A percentile compares a stretch with the other conserved stretches of the same genome.
These are phyloP conservation scores for Daldinia eschscholtzii DNA, from an alignment of 2,329 filamentous ascomycete species.

Conservation along the genomic window DNA sequence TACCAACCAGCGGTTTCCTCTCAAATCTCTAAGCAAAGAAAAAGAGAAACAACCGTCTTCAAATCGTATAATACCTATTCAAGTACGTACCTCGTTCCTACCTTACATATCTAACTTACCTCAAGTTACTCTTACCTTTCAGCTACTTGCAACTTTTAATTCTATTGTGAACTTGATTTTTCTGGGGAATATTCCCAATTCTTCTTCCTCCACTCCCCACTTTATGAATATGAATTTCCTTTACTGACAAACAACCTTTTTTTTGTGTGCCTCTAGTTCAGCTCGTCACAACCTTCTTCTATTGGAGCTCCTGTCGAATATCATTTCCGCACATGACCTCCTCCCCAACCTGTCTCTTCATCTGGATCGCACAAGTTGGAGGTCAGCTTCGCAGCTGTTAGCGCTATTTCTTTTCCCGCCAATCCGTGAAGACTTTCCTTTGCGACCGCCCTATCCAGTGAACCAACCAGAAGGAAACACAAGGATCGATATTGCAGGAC, in stretches of 20 bases:
- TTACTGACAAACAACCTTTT: slow-evolving; percentile 14
- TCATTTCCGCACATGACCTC: slow-evolving; percentile 32
- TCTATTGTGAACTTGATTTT: no score
- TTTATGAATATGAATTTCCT: slow-evolving; percentile 5
- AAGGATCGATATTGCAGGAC: slow-evolving; percentile 43
- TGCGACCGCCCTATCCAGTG: slow-evolving; percentile 22
- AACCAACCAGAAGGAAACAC: slow-evolving; percentile 42
- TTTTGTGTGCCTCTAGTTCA: slow-evolving; percentile 7
- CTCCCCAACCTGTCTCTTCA: slow-evolving; percentile 22
- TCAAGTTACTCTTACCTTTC: background rate
- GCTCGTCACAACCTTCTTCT: background rate
- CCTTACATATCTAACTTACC: background rate
- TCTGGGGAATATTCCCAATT: background rate
- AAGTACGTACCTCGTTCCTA: slow-evolving; percentile 6
- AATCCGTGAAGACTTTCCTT: slow-evolving; percentile 33
- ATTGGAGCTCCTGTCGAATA: slow-evolving; percentile 8
- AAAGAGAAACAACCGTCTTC: slow-evolving; percentile 11
- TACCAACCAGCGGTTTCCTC: slow-evolving; percentile 11
- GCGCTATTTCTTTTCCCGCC: slow-evolving; percentile 39
- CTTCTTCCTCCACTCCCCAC: background rate
- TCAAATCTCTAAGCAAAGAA: slow-evolving; percentile 24
- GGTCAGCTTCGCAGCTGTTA: slow-evolving; percentile 40
- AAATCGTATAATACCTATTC: slow-evolving; percentile 9
- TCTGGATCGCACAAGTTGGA: slow-evolving; percentile 37
- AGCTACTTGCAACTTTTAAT: background rate